Evolutionary conservation across 1,284 basidiomycete species (phyloP), one percentile per base, ranked within the genome.

Genomic region (Paramarasmius palmivorus): DNA sequence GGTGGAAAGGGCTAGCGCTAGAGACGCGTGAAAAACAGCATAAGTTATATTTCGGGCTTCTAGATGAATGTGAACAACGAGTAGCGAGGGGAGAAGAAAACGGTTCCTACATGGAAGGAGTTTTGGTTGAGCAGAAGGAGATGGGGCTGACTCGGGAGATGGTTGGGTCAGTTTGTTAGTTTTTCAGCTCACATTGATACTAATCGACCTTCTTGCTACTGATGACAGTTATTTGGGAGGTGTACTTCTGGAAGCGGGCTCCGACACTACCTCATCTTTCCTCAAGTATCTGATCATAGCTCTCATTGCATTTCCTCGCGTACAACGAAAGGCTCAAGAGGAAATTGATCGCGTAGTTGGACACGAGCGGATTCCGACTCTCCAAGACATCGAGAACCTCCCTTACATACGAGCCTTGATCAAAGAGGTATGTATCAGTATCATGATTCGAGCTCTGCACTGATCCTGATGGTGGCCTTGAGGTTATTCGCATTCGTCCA

Each of bases 351-450:
- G 50, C 1, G 60, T 69, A 2, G 50, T 69, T 26, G 62, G 62
- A 15, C 39, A 52, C 4, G 54, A 60, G 9, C 56, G 56, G n/a
- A 56, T 61, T 48, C 68, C 68, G 3, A 58, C 52, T 2, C 42
- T 63, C 32, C 57, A 63, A 1, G 68, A 70, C 26, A 54, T 61
- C 32, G 55, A 61, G 12, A 49, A 61, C 4, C 59, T 70, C 34
- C 68, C 68, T 0, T 70, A 68, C 50, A 55, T 67, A 17, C 63
- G 62, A 12, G 68, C 63, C 3, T 42, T 67, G 25, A 60, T 65
- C 39, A 63, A 65, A 50, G 65, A 66, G 52, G 59, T 40, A 1
- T 58, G 37, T 15, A 53, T 12, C 10, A 15, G 14, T 19, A 25
- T 23, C 15, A 8, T 40, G 2, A 15, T 17, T 19, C 19, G 20